A percentile compares a stretch with the other conserved stretches of the same genome.
Conservation (phyloP, 208 protist species). For the Trypanosoma avium region DNA sequence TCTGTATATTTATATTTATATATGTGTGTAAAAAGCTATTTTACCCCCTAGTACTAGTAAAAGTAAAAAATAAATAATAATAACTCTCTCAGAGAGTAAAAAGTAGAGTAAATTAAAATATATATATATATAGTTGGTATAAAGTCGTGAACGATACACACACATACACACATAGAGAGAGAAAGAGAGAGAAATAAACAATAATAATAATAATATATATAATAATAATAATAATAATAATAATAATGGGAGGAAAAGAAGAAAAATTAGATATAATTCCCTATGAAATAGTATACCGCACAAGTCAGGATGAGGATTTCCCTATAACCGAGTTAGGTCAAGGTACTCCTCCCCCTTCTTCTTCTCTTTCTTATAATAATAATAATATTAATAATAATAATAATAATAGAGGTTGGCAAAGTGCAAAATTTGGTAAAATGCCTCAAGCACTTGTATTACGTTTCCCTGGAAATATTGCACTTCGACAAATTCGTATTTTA, state of each 20-base stretch:
- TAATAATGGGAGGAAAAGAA: conserved; percentile 4
- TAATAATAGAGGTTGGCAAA: conserved; percentile 71
- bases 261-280: too few relatives aligned
- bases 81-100: too few relatives aligned
- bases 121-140: too few relatives aligned
- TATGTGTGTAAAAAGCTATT: background rate
- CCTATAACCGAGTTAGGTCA: conserved; percentile 53
- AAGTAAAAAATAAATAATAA: too few relatives aligned
- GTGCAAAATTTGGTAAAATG: conserved; percentile 54
- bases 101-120: too few relatives aligned
- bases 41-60: too few relatives aligned
- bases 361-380: background rate
- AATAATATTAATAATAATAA: background rate
- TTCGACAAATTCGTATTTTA: conserved; percentile 82
- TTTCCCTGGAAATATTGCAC: conserved; percentile 82
- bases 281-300: conserved; percentile 86
- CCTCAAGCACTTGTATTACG: conserved; percentile 84
- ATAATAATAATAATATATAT: background rate
- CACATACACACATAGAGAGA: too few relatives aligned
- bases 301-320: conserved; percentile 66
- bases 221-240: background rate
- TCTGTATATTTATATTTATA: too few relatives aligned
- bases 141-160: too few relatives aligned
- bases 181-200: too few relatives aligned
- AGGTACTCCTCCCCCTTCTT: conserved; percentile 19